Conservation (phyloP, 2,329 filamentous ascomycete species). For the Arachnomyces sp. region DNA sequence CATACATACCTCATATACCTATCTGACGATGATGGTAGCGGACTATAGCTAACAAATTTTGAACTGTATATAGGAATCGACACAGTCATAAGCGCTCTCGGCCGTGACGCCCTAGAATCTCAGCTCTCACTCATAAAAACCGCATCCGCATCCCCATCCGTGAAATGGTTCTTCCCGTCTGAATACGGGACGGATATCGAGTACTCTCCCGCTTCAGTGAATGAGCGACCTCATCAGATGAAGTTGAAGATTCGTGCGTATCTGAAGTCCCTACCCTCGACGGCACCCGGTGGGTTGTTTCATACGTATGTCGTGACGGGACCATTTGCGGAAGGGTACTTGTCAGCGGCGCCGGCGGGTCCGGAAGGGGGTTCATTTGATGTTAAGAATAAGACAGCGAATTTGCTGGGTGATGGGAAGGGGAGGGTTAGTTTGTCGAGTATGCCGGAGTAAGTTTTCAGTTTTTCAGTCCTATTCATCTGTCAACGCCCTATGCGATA, state of each 20-base stretch:
- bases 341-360: slow-evolving; percentile 36
- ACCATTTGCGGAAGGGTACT: slow-evolving; percentile 59
- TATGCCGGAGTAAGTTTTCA: slow-evolving; percentile 57
- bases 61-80: slow-evolving; percentile 43
- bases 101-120: slow-evolving; percentile 52
- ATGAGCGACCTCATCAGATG: slow-evolving; percentile 60
- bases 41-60: not conserved
- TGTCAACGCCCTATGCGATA: not conserved
- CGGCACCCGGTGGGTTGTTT: slow-evolving; percentile 43
- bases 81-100: slow-evolving; percentile 59
- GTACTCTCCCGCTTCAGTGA: slow-evolving; percentile 49
- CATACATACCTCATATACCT: not conserved
- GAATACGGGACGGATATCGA: slow-evolving; percentile 63
- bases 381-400: slow-evolving; percentile 48
- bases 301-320: slow-evolving; percentile 65
- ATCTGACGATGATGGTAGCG: not conserved
- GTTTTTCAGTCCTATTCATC: slow-evolving; percentile 1
- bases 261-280: slow-evolving; percentile 31
- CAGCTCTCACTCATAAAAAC: slow-evolving; percentile 57
- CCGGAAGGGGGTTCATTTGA: slow-evolving; percentile 52
- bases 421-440: slow-evolving; percentile 60
- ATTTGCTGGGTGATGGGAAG: slow-evolving; percentile 55
- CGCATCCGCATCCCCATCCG: slow-evolving; percentile 46
- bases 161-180: slow-evolving; percentile 60
- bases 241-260: slow-evolving; percentile 62